Percentiles rank a stretch among this genome's conserved stretches.
phyloP scores from a whole-genome alignment of 768 basidiomycete genomes.

The Hypholoma sublateritium region DNA sequence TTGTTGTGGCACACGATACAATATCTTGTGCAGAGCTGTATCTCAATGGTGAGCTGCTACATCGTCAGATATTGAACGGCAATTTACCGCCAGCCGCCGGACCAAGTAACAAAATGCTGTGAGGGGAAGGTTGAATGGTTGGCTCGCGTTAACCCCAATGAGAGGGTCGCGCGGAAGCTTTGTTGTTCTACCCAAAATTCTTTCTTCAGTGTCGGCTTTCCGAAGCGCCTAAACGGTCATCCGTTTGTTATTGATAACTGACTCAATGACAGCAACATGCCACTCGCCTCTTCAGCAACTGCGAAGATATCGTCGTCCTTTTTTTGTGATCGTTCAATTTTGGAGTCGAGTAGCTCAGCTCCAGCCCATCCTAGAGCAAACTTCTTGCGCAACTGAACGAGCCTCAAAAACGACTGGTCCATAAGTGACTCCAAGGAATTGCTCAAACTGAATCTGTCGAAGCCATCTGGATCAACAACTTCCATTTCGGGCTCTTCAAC shows the following conservation, averaged over 20 bases:
- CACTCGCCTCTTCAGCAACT: slow-evolving; percentile 29
- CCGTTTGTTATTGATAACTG: neutral
- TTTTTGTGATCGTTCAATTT: slow-evolving; percentile 45
- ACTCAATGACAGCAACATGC: neutral
- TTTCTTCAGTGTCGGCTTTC: slow-evolving; percentile 46
- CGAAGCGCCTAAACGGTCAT: slow-evolving; percentile 28
- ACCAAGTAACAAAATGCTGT: slow-evolving; percentile 65
- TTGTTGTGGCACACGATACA: slow-evolving; percentile 76
- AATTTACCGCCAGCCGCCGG: slow-evolving; percentile 56
- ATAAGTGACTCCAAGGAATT: slow-evolving; percentile 61
- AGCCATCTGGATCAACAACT: slow-evolving; percentile 37
- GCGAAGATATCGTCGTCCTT: slow-evolving; percentile 38
- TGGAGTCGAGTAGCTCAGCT: slow-evolving; percentile 53
- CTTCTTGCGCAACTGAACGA: slow-evolving; percentile 50
- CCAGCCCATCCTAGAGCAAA: slow-evolving; percentile 68
- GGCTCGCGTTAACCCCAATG: slow-evolving; percentile 24
- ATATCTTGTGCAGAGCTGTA: slow-evolving; percentile 63
- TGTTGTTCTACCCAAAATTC: slow-evolving; percentile 35
- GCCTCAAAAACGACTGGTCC: slow-evolving; percentile 52
- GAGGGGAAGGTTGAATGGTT: slow-evolving; percentile 57
- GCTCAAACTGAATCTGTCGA: slow-evolving; percentile 66
- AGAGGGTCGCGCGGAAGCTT: slow-evolving; percentile 60
- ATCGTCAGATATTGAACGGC: neutral
- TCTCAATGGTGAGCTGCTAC: neutral
- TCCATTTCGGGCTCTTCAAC: slow-evolving; percentile 25